Evolutionary conservation across 305 asterid genomes (phyloP).

Genomic region (Fraxinus sp.): DNA sequence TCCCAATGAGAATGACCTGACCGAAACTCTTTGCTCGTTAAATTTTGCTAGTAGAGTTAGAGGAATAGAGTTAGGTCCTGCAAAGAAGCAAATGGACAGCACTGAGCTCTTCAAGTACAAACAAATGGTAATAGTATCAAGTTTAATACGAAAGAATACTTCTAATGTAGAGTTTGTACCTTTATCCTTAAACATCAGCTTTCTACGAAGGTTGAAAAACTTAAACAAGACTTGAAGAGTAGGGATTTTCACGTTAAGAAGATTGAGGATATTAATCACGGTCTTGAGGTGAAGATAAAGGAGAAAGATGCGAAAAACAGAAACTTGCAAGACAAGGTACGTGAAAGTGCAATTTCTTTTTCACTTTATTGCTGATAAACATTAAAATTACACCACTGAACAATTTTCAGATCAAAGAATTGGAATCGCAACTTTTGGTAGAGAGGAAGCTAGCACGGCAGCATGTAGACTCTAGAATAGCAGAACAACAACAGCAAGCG

Average conservation of each 20-base stretch:
- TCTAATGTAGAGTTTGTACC: background rate
- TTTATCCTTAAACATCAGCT: background rate
- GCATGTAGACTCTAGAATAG: constrained; percentile 75
- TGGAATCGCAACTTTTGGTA: constrained; percentile 85
- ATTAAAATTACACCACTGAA: background rate
- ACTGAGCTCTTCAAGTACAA: constrained; percentile 73
- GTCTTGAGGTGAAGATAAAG: constrained; percentile 73
- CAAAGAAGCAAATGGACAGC: constrained; percentile 88
- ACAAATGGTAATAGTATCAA: constrained; percentile 57
- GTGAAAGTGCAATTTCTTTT: background rate
- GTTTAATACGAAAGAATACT: background rate
- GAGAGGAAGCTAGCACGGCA: constrained; percentile 93
- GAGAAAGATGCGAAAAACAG: constrained; percentile 72
- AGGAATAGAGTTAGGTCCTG: constrained; percentile 94
- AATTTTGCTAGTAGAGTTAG: constrained; percentile 96
- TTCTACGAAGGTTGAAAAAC: constrained; percentile 61
- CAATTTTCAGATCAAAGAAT: constrained; percentile 73
- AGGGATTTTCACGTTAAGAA: constrained; percentile 72
- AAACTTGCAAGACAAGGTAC: constrained; percentile 92
- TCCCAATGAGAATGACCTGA: constrained; percentile 78
- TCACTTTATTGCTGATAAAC: background rate
- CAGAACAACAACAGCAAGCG: constrained; percentile 61
- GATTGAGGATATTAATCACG: constrained; percentile 85
- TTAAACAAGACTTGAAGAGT: constrained; percentile 71
- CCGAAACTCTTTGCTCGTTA: constrained; percentile 94